Percentiles rank a stretch among this genome's conserved stretches.
phyloP scores from a whole-genome alignment of 306 rosid species.

The Sesbania bispinosa region DNA sequence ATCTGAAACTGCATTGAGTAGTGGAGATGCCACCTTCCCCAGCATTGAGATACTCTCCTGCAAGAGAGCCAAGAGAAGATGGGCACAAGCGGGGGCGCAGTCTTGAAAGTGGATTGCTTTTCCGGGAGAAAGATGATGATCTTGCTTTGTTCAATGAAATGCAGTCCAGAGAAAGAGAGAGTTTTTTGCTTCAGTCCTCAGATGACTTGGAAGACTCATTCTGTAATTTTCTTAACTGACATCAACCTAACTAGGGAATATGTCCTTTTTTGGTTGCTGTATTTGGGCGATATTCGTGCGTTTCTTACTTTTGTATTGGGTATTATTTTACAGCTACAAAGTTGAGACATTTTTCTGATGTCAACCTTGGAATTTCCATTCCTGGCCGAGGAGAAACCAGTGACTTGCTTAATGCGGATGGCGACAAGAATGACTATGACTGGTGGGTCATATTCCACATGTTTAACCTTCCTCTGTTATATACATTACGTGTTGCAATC shows the following conservation, averaged over 20 bases:
- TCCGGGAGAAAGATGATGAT: constrained; percentile 72
- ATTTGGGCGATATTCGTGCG: constrained; percentile 23
- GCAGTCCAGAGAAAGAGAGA: constrained; percentile 67
- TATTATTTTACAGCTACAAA: constrained; percentile 56
- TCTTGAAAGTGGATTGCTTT: constrained; percentile 59
- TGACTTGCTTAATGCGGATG: constrained; percentile 63
- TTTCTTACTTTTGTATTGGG: constrained; percentile 16
- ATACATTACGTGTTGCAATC: background rate
- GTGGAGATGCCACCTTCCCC: constrained; percentile 80
- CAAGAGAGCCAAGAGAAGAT: constrained; percentile 50
- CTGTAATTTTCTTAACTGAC: constrained; percentile 43
- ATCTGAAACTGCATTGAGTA: constrained; percentile 25
- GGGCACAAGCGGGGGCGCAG: constrained; percentile 74
- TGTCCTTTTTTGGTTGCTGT: background rate
- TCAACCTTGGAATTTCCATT: constrained; percentile 62
- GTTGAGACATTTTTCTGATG: constrained; percentile 63
- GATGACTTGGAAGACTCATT: constrained; percentile 77
- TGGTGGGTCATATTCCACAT: constrained; percentile 49
- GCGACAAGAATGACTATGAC: constrained; percentile 78
- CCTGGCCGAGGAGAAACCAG: constrained; percentile 68
- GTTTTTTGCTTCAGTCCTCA: constrained; percentile 64
- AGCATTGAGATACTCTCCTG: constrained; percentile 69
- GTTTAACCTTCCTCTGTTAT: background rate
- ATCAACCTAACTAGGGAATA: constrained; percentile 14
- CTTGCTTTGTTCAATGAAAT: constrained; percentile 76